Percentiles rank a stretch among this genome's conserved stretches.
phyloP scores from a whole-genome alignment of 2,329 filamentous ascomycete genomes.

The Xylaria polymorpha region DNA sequence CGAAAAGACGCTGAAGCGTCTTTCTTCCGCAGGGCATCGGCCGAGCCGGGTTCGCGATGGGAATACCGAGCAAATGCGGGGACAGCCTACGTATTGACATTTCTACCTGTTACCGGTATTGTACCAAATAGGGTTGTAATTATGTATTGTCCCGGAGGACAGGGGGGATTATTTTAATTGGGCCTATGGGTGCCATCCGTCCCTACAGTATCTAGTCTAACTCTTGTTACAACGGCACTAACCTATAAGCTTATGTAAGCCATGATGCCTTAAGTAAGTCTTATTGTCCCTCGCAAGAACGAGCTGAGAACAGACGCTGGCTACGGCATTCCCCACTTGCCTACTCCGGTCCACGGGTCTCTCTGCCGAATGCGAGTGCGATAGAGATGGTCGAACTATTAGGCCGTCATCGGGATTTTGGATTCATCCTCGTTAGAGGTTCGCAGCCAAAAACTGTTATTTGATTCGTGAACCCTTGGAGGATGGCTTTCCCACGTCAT shows the following conservation, averaged over 20 bases:
- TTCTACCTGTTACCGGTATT: too few relatives aligned
- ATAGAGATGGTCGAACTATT: slow-evolving; percentile 23
- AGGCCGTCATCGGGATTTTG: slow-evolving; percentile 21
- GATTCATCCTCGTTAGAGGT: not conserved
- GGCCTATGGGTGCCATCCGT: too few relatives aligned
- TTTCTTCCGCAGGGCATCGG: slow-evolving; percentile 13
- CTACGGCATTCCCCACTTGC: not conserved
- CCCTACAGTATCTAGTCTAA: too few relatives aligned
- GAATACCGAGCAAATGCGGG: not conserved
- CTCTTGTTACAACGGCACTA: not conserved
- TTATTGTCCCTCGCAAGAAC: not conserved
- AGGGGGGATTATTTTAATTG: too few relatives aligned
- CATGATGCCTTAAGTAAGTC: not conserved
- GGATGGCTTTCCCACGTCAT: not conserved
- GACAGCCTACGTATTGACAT: not conserved
- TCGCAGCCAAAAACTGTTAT: not conserved
- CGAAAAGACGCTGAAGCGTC: slow-evolving; percentile 13
- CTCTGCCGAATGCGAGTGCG: too few relatives aligned
- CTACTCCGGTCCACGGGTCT: not conserved
- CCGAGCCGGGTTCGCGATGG: not conserved
- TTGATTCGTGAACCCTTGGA: not conserved
- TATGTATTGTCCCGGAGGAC: too few relatives aligned
- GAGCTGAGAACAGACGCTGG: not conserved
- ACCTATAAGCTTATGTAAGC: not conserved
- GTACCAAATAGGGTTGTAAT: too few relatives aligned